Conservation (phyloP, 2,329 filamentous ascomycete genomes). For the Tympanopsis confertula region DNA sequence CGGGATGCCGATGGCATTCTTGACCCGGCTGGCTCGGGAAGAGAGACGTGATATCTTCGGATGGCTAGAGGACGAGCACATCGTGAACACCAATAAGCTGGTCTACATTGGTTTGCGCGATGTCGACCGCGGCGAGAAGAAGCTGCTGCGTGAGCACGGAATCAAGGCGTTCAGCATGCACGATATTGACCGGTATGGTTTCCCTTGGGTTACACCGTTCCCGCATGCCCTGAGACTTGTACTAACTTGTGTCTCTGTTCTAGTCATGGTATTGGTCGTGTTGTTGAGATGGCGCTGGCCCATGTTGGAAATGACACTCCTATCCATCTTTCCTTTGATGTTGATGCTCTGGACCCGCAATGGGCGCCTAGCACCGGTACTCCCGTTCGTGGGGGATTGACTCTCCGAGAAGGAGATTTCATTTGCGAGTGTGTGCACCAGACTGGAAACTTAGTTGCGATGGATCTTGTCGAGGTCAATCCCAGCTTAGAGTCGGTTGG, state of each 20-base stretch:
- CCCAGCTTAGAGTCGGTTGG: conserved; percentile 55
- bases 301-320: conserved; percentile 91
- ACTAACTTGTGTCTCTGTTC: background rate
- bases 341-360: conserved; percentile 89
- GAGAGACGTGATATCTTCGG: conserved; percentile 73
- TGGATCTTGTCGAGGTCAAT: conserved; percentile 77
- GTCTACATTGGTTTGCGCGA: conserved; percentile 95
- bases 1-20: conserved; percentile 91
- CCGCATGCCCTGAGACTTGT: background rate
- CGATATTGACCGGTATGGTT: conserved; percentile 65
- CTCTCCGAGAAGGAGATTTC: conserved; percentile 88
- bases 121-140: conserved; percentile 88
- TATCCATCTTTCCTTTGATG: conserved; percentile 93
- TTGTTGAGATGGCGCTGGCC: conserved; percentile 96
- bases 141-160: conserved; percentile 72
- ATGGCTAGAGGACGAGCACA: conserved; percentile 69
- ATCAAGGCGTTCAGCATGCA: conserved; percentile 99
- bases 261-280: conserved; percentile 74
- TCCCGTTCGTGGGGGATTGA: conserved; percentile 84
- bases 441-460: conserved; percentile 66
- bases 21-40: conserved; percentile 73
- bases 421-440: conserved; percentile 82
- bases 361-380: conserved; percentile 95
- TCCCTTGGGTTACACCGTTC: too few relatives aligned
- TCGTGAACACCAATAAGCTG: conserved; percentile 65